Conservation (phyloP, 768 basidiomycete genomes). For the Lactarius evosmus region DNA sequence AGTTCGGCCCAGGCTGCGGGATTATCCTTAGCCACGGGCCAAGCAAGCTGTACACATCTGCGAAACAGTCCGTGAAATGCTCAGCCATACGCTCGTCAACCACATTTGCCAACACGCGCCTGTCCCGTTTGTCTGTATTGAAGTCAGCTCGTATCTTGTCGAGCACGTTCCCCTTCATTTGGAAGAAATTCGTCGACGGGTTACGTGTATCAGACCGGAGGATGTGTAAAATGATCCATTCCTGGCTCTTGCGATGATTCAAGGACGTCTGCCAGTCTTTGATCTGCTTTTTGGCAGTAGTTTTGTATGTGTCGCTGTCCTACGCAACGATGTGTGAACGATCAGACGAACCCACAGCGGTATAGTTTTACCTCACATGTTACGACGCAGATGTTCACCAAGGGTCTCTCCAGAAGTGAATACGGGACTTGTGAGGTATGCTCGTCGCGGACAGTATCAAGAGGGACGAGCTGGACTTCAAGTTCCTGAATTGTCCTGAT, state of each 20-base stretch:
- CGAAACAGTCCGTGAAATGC: not conserved
- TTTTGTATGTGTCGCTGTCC: conserved; percentile 76
- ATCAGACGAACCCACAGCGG: conserved; percentile 23
- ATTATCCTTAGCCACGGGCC: conserved; percentile 67
- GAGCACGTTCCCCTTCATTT: conserved; percentile 77
- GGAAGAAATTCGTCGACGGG: conserved; percentile 67
- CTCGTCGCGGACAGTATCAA: conserved; percentile 70
- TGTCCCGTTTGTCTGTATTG: conserved; percentile 82
- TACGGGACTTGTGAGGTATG: conserved; percentile 70
- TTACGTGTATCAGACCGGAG: conserved; percentile 66
- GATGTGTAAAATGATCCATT: conserved; percentile 90
- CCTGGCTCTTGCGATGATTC: conserved; percentile 72
- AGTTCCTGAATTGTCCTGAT: conserved; percentile 88
- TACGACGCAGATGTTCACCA: conserved; percentile 83
- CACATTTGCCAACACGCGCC: conserved; percentile 43
- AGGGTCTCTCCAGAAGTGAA: conserved; percentile 78
- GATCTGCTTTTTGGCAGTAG: conserved; percentile 75
- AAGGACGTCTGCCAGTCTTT: conserved; percentile 84
- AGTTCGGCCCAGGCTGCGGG: conserved; percentile 87
- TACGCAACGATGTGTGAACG: conserved; percentile 29
- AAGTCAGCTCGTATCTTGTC: conserved; percentile 93
- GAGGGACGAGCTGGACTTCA: conserved; percentile 65
- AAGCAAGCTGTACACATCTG: conserved; percentile 81
- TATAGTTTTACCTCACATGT: conserved; percentile 71
- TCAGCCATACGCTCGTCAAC: not conserved